A percentile compares a stretch with the other conserved stretches of the same genome.
Conservation (phyloP, 768 basidiomycete genomes). For the Trichaptum fuscoviolaceum region DNA sequence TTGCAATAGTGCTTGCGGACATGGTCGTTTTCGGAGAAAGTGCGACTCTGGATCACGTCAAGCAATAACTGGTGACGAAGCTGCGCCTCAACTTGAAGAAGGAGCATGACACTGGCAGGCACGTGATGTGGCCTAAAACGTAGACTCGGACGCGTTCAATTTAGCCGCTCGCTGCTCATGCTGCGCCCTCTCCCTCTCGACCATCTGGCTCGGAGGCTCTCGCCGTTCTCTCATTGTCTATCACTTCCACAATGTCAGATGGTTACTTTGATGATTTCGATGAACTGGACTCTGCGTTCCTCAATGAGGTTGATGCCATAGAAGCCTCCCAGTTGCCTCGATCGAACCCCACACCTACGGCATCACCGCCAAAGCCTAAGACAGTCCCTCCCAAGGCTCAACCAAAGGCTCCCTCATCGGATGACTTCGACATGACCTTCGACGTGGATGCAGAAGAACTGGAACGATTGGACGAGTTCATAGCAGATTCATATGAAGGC, state of each 20-base stretch:
- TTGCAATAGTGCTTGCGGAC: constrained; percentile 60
- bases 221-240: not conserved
- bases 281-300: constrained; percentile 49
- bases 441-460: constrained; percentile 55
- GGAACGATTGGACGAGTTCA: constrained; percentile 46
- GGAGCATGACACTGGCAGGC: not conserved
- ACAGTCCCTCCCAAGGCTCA: constrained; percentile 16
- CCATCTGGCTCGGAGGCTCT: not conserved
- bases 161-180: not conserved
- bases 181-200: not conserved
- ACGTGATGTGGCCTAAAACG: not conserved
- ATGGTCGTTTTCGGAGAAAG: constrained; percentile 27
- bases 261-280: constrained; percentile 64
- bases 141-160: not conserved
- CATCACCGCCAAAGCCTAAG: constrained; percentile 16
- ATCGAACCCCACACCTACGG: constrained; percentile 2
- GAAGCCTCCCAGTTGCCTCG: constrained; percentile 48
- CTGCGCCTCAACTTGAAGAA: not conserved
- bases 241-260: constrained; percentile 52
- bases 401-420: constrained; percentile 19
- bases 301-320: constrained; percentile 63
- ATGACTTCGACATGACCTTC: constrained; percentile 35
- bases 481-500: constrained; percentile 41
- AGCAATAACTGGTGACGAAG: not conserved
- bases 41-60: not conserved